phyloP scores from a whole-genome alignment of 1,284 basidiomycete species.

The Boletus semigastroideus region DNA sequence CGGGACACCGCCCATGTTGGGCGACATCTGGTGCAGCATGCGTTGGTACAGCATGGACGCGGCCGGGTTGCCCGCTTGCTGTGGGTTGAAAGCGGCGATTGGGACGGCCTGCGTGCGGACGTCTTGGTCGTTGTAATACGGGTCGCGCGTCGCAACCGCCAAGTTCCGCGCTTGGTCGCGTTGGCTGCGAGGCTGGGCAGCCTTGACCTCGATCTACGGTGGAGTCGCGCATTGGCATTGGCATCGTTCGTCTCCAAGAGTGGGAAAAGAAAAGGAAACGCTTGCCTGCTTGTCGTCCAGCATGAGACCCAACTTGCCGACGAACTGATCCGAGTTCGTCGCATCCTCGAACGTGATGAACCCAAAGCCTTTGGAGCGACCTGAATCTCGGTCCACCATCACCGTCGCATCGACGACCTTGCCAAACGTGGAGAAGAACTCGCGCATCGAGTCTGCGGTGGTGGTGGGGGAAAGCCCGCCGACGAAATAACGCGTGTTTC shows the following conservation, averaged over 20 bases:
- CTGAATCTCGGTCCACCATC: slow-evolving; percentile 91
- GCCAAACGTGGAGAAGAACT: slow-evolving; percentile 77
- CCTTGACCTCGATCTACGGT: slow-evolving; percentile 81
- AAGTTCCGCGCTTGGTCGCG: slow-evolving; percentile 50
- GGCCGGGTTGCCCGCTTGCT: slow-evolving; percentile 41
- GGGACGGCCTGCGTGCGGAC: slow-evolving; percentile 32
- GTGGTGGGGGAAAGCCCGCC: slow-evolving; percentile 80
- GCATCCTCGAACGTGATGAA: slow-evolving; percentile 91
- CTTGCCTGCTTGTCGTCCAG: slow-evolving; percentile 78
- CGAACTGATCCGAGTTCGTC: slow-evolving; percentile 66
- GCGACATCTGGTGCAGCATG: slow-evolving; percentile 54
- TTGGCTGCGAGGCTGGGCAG: slow-evolving; percentile 75
- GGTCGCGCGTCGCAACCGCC: slow-evolving; percentile 25
- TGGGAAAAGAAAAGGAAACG: neutral
- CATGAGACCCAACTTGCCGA: slow-evolving; percentile 67
- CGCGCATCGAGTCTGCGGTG: slow-evolving; percentile 79
- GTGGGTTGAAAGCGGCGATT: slow-evolving; percentile 33
- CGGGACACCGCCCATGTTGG: slow-evolving; percentile 34
- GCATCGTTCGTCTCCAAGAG: too few relatives aligned
- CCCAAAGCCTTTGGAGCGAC: slow-evolving; percentile 90
- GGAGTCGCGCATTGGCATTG: too few relatives aligned
- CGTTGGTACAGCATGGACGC: slow-evolving; percentile 59
- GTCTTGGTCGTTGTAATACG: slow-evolving; percentile 33
- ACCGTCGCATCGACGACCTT: slow-evolving; percentile 89
- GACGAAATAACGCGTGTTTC: slow-evolving; percentile 86